Percentiles rank a stretch among this genome's conserved stretches.
phyloP scores from a whole-genome alignment of 805 yeast genomes.

The Metschnikowia drakensbergensis region DNA sequence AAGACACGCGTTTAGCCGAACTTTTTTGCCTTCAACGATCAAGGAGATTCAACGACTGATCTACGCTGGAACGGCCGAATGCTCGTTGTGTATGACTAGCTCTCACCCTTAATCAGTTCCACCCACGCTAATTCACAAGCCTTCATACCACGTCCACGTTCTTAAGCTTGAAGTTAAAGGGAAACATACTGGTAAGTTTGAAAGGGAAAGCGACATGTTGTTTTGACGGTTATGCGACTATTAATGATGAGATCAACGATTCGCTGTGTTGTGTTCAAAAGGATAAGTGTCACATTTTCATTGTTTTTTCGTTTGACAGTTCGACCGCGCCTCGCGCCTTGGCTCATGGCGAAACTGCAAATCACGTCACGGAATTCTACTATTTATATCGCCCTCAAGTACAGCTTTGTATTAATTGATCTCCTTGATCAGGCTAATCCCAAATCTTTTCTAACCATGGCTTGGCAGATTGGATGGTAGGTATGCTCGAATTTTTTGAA shows the following conservation, averaged over 20 bases:
- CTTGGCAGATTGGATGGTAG: constrained; percentile 83
- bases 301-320: neutral
- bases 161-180: neutral
- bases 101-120: no score
- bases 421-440: constrained; percentile 28
- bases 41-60: no score
- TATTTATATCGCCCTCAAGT: no score
- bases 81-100: neutral
- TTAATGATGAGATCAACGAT: neutral
- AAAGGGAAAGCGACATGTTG: constrained; percentile 28
- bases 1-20: no score
- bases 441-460: constrained; percentile 80
- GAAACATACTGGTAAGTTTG: constrained; percentile 38
- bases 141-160: neutral
- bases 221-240: neutral
- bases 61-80: no score
- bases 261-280: neutral
- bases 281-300: constrained; percentile 2
- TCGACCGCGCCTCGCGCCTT: constrained; percentile 5
- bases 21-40: no score
- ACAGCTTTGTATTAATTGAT: neutral
- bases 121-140: no score
- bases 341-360: neutral
- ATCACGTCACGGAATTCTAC: no score
- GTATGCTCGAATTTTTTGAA: constrained; percentile 54